These are phyloP conservation scores for Sugiyamaella grinbergsii DNA, from an alignment of 1,139 yeast species.

Conservation along the genomic window DNA sequence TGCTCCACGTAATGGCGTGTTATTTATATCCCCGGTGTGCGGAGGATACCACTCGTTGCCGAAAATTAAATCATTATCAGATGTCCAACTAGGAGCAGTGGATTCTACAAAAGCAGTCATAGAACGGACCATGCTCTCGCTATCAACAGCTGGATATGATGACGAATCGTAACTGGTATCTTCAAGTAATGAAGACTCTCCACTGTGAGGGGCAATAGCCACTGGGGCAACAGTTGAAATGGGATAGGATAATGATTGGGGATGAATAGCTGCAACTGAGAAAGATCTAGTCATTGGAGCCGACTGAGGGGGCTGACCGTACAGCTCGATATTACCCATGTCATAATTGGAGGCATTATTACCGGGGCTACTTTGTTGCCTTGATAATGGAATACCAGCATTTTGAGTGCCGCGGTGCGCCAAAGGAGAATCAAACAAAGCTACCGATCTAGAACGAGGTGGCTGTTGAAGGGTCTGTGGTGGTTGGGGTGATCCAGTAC, in stretches of 20 bases:
- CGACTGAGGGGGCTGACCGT: constrained; percentile 12
- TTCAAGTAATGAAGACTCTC: constrained; percentile 16
- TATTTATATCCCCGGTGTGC: constrained; percentile 8
- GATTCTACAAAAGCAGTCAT: constrained; percentile 40
- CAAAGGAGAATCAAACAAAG: constrained; percentile 29
- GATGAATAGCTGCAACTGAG: constrained; percentile 28
- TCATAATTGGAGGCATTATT: constrained; percentile 9
- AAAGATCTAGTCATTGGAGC: constrained; percentile 32
- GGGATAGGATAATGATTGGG: constrained; percentile 19
- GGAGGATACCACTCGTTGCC: constrained; percentile 25
- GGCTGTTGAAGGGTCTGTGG: constrained; percentile 4
- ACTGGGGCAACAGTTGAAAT: constrained; percentile 18
- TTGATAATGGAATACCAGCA: constrained; percentile 8
- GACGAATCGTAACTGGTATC: constrained; percentile 12
- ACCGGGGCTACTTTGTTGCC: constrained; percentile 10
- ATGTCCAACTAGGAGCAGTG: constrained; percentile 22
- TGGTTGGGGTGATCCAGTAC: constrained; percentile 6
- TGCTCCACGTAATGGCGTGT: constrained; percentile 18
- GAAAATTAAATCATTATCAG: constrained; percentile 16
- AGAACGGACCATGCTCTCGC: constrained; percentile 36
- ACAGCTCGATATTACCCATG: constrained; percentile 5
- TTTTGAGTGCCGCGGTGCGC: constrained; percentile 21
- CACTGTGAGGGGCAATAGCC: constrained; percentile 16
- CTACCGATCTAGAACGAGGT: constrained; percentile 12
- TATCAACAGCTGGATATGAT: constrained; percentile 21